Base-by-base conservation (phyloP, 257 asterid species). In the Agastache rugosa region DNA sequence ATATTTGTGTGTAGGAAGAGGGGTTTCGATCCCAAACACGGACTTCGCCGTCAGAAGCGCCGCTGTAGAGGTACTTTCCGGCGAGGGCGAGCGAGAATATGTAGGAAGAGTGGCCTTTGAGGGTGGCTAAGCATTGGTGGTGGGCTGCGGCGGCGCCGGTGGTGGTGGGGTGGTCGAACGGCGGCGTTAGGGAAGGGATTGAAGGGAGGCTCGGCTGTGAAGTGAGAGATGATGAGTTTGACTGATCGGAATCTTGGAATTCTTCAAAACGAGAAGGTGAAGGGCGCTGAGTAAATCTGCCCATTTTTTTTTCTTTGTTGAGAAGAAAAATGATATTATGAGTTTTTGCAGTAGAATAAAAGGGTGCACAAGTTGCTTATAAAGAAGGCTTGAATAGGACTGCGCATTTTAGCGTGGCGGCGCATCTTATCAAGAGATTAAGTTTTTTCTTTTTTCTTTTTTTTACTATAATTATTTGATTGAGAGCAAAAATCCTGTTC, bases 191-290 rank as follows among this genome's bases (percentile, higher is more conserved):
- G 48, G 97, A 91, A 65, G 86, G 94, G 59, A 91, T 79, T 2
- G 92, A 85, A 3, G 89, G 91, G 78, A 89, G 83, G 45, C 97
- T 91, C 12, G 79, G 79, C 63, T 87, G 97, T 11, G 93, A 88
- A 7, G 79, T 35, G 16, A 90, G 85, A 16, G 90, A 80, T 44
- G 85, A 77, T 12, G 80, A 75, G 17, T 71, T 45, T 17, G 77
- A 77, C n/a, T 68, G 70, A 45, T 84, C 85, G 59, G 73, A 75
- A 67, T 68, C 53, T 48, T 84, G 80, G 82, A 37, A n/a, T 48
- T 75, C 66, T 56, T 39, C 62, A 19, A 72, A 47, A 6, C 19
- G 60, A 71, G 63, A 53, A 23, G 84, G 80, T n/a, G 73, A 67
- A 64, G 72, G 78, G 53, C 81, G 69, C 11, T 72, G 81, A 42